Percentiles rank a stretch among this genome's conserved stretches.
Evolutionary conservation across 495 filamentous ascomycete species (phyloP).

Genomic region (Aspergillus diversus): DNA sequence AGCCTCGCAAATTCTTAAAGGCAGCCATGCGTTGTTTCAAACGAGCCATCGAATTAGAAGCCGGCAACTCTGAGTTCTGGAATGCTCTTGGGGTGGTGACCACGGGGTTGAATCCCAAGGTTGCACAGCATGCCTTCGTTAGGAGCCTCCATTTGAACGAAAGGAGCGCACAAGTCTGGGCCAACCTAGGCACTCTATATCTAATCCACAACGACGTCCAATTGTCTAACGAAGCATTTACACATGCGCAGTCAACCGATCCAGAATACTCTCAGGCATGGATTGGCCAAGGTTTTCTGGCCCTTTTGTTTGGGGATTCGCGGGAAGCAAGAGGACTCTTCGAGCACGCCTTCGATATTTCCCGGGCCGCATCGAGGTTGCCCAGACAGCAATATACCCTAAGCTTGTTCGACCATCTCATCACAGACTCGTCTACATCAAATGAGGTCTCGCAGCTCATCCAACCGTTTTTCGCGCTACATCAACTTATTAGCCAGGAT

Average conservation of each 20-base stretch:
- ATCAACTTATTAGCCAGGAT: slow-evolving; percentile 71
- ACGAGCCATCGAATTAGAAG: slow-evolving; percentile 91
- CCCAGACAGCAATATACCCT: slow-evolving; percentile 76
- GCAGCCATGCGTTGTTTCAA: slow-evolving; percentile 93
- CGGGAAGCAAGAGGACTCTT: slow-evolving; percentile 82
- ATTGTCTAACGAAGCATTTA: slow-evolving; percentile 87
- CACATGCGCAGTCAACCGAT: slow-evolving; percentile 87
- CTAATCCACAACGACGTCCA: slow-evolving; percentile 79
- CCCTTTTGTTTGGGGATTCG: slow-evolving; percentile 69
- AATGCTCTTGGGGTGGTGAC: slow-evolving; percentile 93
- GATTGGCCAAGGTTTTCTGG: slow-evolving; percentile 89
- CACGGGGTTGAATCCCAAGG: slow-evolving; percentile 76
- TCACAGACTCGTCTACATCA: slow-evolving; percentile 55
- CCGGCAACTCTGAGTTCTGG: slow-evolving; percentile 97
- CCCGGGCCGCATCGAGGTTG: slow-evolving; percentile 69
- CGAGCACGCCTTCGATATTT: slow-evolving; percentile 94
- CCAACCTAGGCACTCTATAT: slow-evolving; percentile 86
- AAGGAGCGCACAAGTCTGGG: slow-evolving; percentile 78
- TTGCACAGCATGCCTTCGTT: slow-evolving; percentile 94
- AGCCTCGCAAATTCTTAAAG: slow-evolving; percentile 68
- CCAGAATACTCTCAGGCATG: slow-evolving; percentile 91
- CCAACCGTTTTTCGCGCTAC: slow-evolving; percentile 83
- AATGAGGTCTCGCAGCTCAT: slow-evolving; percentile 66
- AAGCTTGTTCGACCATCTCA: slow-evolving; percentile 77
- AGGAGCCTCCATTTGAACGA: slow-evolving; percentile 93